Percentiles rank a stretch among this genome's conserved stretches.
phyloP scores from a whole-genome alignment of 345 rosid species.

The Raphanus raphanistrum region DNA sequence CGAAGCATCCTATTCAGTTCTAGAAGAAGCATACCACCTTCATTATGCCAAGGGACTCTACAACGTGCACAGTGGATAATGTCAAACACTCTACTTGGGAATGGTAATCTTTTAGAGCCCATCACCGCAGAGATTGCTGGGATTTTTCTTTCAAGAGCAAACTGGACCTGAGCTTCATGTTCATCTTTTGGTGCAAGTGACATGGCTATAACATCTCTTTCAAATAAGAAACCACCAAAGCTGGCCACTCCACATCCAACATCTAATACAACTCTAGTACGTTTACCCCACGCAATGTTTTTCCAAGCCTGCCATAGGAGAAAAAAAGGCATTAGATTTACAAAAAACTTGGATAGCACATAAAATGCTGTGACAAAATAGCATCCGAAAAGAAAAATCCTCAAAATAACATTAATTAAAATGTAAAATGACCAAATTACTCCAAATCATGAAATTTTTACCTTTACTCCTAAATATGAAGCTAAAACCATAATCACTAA shows the following conservation, averaged over 20 bases:
- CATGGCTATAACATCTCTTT: conserved; percentile 85
- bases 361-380: neutral
- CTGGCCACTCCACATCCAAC: conserved; percentile 99
- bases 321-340: neutral
- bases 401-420: neutral
- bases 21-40: conserved; percentile 76
- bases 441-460: neutral
- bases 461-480: no score
- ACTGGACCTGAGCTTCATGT: conserved; percentile 96
- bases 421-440: neutral
- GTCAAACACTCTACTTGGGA: conserved; percentile 90
- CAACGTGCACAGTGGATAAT: conserved; percentile 93
- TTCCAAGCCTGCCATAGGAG: conserved; percentile 55
- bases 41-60: conserved; percentile 93
- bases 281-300: conserved; percentile 80
- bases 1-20: conserved; percentile 85
- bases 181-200: conserved; percentile 98
- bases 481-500: neutral
- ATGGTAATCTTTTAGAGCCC: conserved; percentile 89
- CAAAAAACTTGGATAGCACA: neutral
- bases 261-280: conserved; percentile 67
- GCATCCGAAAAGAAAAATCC: neutral
- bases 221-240: conserved; percentile 87
- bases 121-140: conserved; percentile 96
- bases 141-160: conserved; percentile 92